Base-by-base conservation (phyloP, 441 rosid genomes). In the Isatis lusitanica region DNA sequence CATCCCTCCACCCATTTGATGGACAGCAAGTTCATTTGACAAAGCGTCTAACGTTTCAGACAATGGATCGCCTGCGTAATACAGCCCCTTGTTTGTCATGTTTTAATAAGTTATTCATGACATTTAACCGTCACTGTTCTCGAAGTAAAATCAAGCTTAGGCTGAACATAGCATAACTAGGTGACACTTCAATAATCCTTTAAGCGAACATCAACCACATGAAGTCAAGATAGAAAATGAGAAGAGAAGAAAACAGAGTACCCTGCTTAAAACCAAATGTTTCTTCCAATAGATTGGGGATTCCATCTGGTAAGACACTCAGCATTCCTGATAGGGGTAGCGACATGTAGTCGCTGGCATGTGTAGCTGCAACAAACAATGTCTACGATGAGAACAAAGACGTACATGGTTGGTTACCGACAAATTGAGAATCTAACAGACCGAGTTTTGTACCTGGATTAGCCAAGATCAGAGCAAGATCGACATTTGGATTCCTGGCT, bases 231-330 rank as follows among this genome's bases (percentile, higher is more conserved):
- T 18, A 30, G 5, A 64, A 63, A 56, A 40, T 55, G 65, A 70
- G 67, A 68, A 69, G 68, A 78, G 64, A 52, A 78, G 3, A 71
- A 16, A 70, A n/a, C 48, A 24, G 67, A 68, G 64, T 78, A 89
- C 96, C 97, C 86, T 85, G 78, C 70, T 84, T 84, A 31, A 82
- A 79, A 68, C 86, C 84, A 68, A 92, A 82, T 44, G 83, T 16
- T 43, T 78, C 65, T 52, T 89, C 80, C 76, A 75, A 6, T 12
- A 68, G 35, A 10, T 43, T 62, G 9, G 78, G 88, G 63, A 77
- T 50, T 46, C 72, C 88, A 64, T 87, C 79, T 5, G 93, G 92
- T 55, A 84, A 73, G 60, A 84, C 24, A 65, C 79, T 87, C 39
- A 92, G 65, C 48, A 94, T 33, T 60, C 90, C 79, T 56, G 80